phyloP scores from a whole-genome alignment of 805 yeast species.

The Candida ulmi region DNA sequence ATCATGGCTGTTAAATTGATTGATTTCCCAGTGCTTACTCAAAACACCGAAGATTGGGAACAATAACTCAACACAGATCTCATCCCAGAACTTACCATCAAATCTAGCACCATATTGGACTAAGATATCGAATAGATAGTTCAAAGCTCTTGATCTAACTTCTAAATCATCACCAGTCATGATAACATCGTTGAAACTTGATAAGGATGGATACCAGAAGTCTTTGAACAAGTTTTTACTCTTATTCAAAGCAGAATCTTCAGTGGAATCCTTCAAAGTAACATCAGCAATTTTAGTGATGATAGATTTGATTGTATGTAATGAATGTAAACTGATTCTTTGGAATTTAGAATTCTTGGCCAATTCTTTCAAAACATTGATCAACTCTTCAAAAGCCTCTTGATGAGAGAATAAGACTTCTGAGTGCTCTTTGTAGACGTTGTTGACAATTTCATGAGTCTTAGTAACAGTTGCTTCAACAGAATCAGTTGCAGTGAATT shows the following conservation, averaged over 20 bases:
- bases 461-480: slow-evolving; percentile 56
- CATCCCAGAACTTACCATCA: slow-evolving; percentile 73
- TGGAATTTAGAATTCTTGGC: slow-evolving; percentile 84
- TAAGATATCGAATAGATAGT: slow-evolving; percentile 73
- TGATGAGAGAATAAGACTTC: slow-evolving; percentile 66
- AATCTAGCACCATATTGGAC: slow-evolving; percentile 77
- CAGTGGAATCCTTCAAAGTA: slow-evolving; percentile 24
- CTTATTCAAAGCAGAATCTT: slow-evolving; percentile 19
- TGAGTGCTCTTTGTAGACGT: slow-evolving; percentile 56
- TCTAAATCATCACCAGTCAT: slow-evolving; percentile 94
- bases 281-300: slow-evolving; percentile 53
- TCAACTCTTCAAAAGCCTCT: slow-evolving; percentile 52
- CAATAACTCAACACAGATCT: slow-evolving; percentile 66
- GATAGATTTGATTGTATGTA: slow-evolving; percentile 63
- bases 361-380: slow-evolving; percentile 70
- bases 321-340: slow-evolving; percentile 71
- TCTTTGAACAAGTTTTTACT: slow-evolving; percentile 43
- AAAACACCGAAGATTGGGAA: slow-evolving; percentile 89
- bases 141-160: slow-evolving; percentile 84
- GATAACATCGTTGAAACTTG: slow-evolving; percentile 80
- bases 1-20: slow-evolving; percentile 65
- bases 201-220: slow-evolving; percentile 83
- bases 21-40: slow-evolving; percentile 67
- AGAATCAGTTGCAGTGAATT: slow-evolving; percentile 61
- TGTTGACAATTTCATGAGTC: slow-evolving; percentile 57